These are phyloP conservation scores for Cupressus sempervirens DNA, from an alignment of 75 land plant genomes.

Conservation along the genomic window DNA sequence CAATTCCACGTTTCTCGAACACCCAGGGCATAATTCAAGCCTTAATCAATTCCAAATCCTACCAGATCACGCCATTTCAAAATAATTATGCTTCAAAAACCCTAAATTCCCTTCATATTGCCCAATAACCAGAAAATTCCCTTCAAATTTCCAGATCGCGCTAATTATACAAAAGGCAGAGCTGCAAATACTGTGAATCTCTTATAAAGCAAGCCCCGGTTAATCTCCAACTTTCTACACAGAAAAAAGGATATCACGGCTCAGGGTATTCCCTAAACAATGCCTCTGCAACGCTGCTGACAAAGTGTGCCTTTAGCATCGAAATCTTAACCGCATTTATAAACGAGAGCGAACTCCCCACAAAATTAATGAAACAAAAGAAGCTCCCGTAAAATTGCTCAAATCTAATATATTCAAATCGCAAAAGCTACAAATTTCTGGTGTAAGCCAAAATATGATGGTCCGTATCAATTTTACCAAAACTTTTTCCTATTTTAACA, in stretches of 20 bases:
- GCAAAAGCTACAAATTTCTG: not conserved
- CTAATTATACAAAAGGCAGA: not conserved
- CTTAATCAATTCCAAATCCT: not conserved
- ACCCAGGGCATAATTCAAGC: not conserved
- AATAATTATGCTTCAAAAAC: too few relatives aligned
- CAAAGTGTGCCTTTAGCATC: not conserved
- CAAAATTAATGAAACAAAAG: not conserved
- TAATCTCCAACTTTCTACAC: not conserved
- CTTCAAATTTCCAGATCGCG: not conserved
- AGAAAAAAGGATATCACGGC: too few relatives aligned
- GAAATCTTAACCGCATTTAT: not conserved
- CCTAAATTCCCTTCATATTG: not conserved
- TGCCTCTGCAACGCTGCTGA: not conserved
- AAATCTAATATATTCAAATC: too few relatives aligned
- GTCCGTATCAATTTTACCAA: not conserved
- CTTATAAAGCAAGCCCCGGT: not conserved
- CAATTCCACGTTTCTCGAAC: not conserved
- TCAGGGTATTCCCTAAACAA: not conserved
- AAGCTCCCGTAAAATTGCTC: not conserved
- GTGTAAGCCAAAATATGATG: not conserved
- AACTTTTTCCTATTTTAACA: not conserved
- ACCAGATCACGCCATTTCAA: not conserved
- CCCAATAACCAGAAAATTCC: not conserved
- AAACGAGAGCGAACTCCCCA: not conserved
- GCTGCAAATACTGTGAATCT: not conserved